Conservation (phyloP, 2,329 filamentous ascomycete species). For the Biscogniauxia sp. region DNA sequence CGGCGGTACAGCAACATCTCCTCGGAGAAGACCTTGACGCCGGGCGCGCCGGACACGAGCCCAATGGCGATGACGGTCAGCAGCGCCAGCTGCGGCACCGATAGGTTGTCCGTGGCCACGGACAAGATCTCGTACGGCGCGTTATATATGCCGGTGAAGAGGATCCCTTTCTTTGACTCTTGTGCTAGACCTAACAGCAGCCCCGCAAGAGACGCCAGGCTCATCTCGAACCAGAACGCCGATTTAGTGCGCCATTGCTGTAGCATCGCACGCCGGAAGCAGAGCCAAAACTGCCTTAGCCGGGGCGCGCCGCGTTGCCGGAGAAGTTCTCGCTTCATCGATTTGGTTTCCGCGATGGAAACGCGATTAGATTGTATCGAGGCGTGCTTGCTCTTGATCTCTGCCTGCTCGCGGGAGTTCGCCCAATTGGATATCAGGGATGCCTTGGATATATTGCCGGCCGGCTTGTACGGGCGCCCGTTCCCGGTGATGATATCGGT, state of each 20-base stretch:
- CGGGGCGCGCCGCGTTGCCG: conserved; percentile 49
- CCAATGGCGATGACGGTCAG: conserved; percentile 54
- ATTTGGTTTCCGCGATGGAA: conserved; percentile 37
- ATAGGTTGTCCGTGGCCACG: conserved; percentile 47
- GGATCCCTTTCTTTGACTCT: conserved; percentile 46
- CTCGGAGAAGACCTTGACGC: conserved; percentile 56
- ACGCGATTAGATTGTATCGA: conserved; percentile 31
- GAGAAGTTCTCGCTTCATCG: conserved; percentile 43
- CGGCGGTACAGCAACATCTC: conserved; percentile 53
- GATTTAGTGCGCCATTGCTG: conserved; percentile 55
- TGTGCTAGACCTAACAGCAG: conserved; percentile 54
- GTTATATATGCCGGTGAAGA: conserved; percentile 53
- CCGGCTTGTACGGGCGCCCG: conserved; percentile 47
- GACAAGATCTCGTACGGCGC: conserved; percentile 51
- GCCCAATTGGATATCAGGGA: conserved; percentile 49
- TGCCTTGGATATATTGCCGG: conserved; percentile 47
- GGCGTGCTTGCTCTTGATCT: conserved; percentile 22
- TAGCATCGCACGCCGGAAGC: conserved; percentile 49
- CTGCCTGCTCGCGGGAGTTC: conserved; percentile 26
- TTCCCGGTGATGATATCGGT: conserved; percentile 63
- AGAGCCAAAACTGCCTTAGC: conserved; percentile 50
- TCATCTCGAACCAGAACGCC: conserved; percentile 54
- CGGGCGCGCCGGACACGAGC: conserved; percentile 52
- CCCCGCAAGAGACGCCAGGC: conserved; percentile 50
- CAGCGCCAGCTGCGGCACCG: conserved; percentile 51